A percentile compares a stretch with the other conserved stretches of the same genome.
Evolutionary conservation across 1,284 basidiomycete species (phyloP).

Genomic region (Sanguinoderma infundibulare): DNA sequence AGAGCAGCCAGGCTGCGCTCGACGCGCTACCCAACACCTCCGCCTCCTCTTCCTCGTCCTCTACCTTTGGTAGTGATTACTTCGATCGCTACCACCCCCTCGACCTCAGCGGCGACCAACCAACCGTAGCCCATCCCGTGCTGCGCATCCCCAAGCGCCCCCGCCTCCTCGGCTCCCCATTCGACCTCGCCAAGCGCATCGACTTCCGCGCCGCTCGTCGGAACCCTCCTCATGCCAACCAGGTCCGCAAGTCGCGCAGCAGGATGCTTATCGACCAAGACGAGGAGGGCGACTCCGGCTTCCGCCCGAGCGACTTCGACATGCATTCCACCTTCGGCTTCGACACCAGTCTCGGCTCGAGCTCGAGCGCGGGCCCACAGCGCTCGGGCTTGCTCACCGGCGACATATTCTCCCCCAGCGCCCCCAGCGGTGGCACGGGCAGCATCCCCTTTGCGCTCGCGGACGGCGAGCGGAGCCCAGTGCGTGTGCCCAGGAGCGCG

Average conservation of each 20-base stretch:
- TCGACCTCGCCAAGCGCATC: slow-evolving; percentile 26
- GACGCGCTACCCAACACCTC: slow-evolving; percentile 13
- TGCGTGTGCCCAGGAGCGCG: background rate
- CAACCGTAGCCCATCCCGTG: slow-evolving; percentile 20
- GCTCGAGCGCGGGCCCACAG: slow-evolving; percentile 20
- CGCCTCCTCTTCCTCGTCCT: slow-evolving; percentile 11
- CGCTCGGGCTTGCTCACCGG: slow-evolving; percentile 21
- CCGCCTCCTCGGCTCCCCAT: slow-evolving; percentile 31
- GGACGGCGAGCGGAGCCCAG: background rate
- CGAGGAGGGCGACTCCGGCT: slow-evolving; percentile 7
- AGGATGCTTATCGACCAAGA: slow-evolving; percentile 11
- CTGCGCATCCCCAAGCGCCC: slow-evolving; percentile 36
- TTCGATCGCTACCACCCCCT: background rate
- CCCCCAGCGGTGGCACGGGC: background rate
- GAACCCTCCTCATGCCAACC: background rate
- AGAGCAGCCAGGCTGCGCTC: slow-evolving; percentile 29
- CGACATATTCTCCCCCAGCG: slow-evolving; percentile 24
- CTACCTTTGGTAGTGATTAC: background rate
- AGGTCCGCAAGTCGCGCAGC: background rate
- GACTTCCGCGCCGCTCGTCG: slow-evolving; percentile 13
- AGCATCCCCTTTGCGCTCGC: background rate
- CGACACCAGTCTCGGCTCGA: slow-evolving; percentile 7
- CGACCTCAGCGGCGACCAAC: background rate
- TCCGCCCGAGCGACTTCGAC: slow-evolving; percentile 2
- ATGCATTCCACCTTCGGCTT: background rate